Evolutionary conservation across 2,329 filamentous ascomycete genomes (phyloP), one percentile per base, ranked within the genome.

Genomic region (Leptosphaerulina australis): DNA sequence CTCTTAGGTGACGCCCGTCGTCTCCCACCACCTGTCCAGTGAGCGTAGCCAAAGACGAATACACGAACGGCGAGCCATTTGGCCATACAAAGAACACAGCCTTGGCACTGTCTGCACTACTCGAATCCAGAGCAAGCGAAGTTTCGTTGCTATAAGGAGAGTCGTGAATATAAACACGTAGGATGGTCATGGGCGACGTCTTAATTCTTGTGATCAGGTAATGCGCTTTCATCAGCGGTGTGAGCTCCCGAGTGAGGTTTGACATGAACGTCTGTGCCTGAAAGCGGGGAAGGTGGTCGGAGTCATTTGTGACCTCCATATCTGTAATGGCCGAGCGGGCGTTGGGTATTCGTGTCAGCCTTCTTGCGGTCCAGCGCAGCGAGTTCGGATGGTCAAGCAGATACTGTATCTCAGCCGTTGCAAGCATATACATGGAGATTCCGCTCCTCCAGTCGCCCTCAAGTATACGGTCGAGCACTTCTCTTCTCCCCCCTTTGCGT

Each of bases 1-100:
- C 84, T 45, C 87, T 83, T 20, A 94, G 74, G 59, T 84, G 88
- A 39, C 82, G 73, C 5, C 67, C 66, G 34, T 68, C 67, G 14
- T 63, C 64, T 0, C 69, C 67, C 5, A 69, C 64, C 3, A 67
- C 61, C 35, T 73, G 67, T n/a, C 71, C 70, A 1, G 66, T 60
- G 26, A 67, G 58, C 10, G 72, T 74, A 5, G 78, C 70, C 10
- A 84, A 70, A 1, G 82, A 84, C 6, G 83, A 79, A 69, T 90
- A 95, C 34, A 95, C 77, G 56, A 86, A 86, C 0, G 90, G 88
- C 9, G 88, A 87, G 25, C 86, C 88, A 64, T 93, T 87, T 0
- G 91, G 91, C 62, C 95, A 93, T 1, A 89, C 88, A 53, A 95
- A 78, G 64, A 90, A 94, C 29, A 96, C 82, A 2, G 88, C 87